Percentiles rank a stretch among this genome's conserved stretches.
Evolutionary conservation across 305 asterid species (phyloP).

Genomic region (Ruellia speciosa): DNA sequence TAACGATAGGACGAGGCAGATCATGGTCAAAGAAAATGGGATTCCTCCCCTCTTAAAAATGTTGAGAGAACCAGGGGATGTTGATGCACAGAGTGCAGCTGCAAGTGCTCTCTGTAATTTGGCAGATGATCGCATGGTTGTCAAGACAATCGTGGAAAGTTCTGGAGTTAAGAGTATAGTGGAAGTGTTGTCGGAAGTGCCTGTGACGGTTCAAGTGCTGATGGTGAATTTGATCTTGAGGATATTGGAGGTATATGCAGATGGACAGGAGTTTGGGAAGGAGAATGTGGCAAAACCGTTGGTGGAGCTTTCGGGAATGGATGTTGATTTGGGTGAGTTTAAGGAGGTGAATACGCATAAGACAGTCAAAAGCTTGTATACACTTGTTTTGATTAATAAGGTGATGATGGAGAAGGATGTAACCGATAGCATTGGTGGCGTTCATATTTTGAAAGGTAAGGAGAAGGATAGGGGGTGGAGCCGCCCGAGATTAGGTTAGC

Average conservation of each 20-base stretch:
- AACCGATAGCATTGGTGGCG: constrained; percentile 6
- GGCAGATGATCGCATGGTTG: constrained; percentile 39
- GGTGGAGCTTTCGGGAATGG: constrained; percentile 43
- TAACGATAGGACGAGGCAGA: constrained; percentile 34
- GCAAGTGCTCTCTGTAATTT: constrained; percentile 40
- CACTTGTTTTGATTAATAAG: constrained; percentile 36
- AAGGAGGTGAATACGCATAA: constrained; percentile 24
- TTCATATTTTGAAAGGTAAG: constrained; percentile 30
- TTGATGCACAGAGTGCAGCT: constrained; percentile 45
- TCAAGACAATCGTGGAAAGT: constrained; percentile 26
- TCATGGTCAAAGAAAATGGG: constrained; percentile 51
- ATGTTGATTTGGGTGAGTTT: constrained; percentile 37
- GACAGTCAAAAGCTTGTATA: constrained; percentile 28
- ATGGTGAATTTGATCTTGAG: constrained; percentile 36
- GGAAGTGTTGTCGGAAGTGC: constrained; percentile 34
- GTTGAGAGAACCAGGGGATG: constrained; percentile 38
- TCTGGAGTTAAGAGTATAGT: constrained; percentile 39
- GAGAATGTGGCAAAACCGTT: constrained; percentile 50
- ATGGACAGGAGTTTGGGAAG: constrained; percentile 50
- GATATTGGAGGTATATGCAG: constrained; percentile 38
- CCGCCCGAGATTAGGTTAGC: constrained; percentile 35
- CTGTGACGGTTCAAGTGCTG: constrained; percentile 31
- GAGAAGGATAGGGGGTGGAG: constrained; percentile 39
- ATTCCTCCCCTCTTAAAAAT: constrained; percentile 50
- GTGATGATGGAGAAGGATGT: constrained; percentile 21